These are phyloP conservation scores for Mucor plumbeus DNA, from an alignment of 371 early-diverging fungal species.

Conservation along the genomic window DNA sequence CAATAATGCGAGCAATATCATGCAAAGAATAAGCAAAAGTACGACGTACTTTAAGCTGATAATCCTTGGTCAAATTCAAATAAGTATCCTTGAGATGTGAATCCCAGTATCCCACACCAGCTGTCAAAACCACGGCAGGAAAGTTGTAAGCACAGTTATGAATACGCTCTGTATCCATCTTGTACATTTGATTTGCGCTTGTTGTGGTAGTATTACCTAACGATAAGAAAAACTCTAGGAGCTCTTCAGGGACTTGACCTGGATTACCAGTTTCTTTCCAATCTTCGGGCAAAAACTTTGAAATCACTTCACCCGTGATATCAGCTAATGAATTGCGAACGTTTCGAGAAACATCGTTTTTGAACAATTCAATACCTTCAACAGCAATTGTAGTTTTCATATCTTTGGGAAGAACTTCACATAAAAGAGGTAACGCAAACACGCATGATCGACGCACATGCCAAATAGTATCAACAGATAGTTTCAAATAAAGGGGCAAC, in stretches of 20 bases:
- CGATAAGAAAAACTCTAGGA: constrained; percentile 49
- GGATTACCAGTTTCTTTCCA: constrained; percentile 40
- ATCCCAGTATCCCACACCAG: constrained; percentile 51
- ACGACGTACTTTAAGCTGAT: constrained; percentile 50
- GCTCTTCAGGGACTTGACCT: constrained; percentile 34
- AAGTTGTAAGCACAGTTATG: constrained; percentile 59
- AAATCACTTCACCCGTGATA: constrained; percentile 54
- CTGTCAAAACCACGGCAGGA: constrained; percentile 59
- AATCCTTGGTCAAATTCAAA: constrained; percentile 42
- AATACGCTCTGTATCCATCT: constrained; percentile 45
- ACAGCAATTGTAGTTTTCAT: constrained; percentile 37
- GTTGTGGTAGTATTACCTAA: constrained; percentile 36
- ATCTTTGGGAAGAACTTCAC: constrained; percentile 43
- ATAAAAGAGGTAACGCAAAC: constrained; percentile 49
- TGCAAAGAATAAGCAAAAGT: constrained; percentile 59
- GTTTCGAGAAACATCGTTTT: constrained; percentile 53
- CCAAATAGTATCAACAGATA: constrained; percentile 55
- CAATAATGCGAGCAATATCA: constrained; percentile 55
- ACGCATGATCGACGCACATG: constrained; percentile 58
- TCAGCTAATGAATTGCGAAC: constrained; percentile 56
- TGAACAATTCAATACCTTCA: constrained; percentile 43
- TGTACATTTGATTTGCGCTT: constrained; percentile 39
- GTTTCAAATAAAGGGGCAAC: constrained; percentile 48
- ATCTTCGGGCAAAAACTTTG: constrained; percentile 45
- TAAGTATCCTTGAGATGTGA: constrained; percentile 44